Evolutionary conservation across 2,329 filamentous ascomycete genomes (phyloP), one percentile per base, ranked within the genome.

Genomic region (Exophiala mesophila): DNA sequence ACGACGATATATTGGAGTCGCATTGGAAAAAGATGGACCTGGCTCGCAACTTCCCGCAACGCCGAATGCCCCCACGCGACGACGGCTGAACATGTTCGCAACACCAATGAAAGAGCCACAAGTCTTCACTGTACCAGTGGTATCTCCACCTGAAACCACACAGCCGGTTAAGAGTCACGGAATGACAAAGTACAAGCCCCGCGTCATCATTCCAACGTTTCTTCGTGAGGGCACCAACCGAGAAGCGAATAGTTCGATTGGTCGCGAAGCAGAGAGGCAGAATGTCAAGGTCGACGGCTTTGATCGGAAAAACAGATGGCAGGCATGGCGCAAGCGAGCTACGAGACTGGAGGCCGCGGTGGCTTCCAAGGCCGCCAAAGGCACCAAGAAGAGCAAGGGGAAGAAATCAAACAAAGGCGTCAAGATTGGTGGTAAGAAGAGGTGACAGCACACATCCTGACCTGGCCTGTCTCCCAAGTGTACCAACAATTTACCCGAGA

Each of bases 1-100:
- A 55, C 79, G 89, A 47, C 87, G 94, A 64, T 98, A 89, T 72
- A 98, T 98, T 59, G 92, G 92, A 49, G 84, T 98, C 15, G 85
- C 85, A 23, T 89, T 95, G 64, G 77, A 89, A 62, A 87, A 88
- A 60, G 72, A 81, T 12, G 55, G 55, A 9, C 41, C 44, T 0
- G 41, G 39, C 5, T 86, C 94, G 57, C 79, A 73, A 21, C 78
- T 98, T 2, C 92, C 92, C 0, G 80, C 85, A 59, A 82, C 86
- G 1, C 68, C 66, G 18, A 83, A 90, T 61, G 83, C 83, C 3
- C 78, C 84, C 49, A 79, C 86, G 42, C 78, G 82, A 57, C 77
- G 92, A 54, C 77, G 80, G 39, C 73, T 98, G 47, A 85, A 84
- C 56, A 83, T 94, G 76, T 71, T 82, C 4, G 77, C 73, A 20